Conservation (phyloP, 768 basidiomycete species). For the Amanita pallidorosea region DNA sequence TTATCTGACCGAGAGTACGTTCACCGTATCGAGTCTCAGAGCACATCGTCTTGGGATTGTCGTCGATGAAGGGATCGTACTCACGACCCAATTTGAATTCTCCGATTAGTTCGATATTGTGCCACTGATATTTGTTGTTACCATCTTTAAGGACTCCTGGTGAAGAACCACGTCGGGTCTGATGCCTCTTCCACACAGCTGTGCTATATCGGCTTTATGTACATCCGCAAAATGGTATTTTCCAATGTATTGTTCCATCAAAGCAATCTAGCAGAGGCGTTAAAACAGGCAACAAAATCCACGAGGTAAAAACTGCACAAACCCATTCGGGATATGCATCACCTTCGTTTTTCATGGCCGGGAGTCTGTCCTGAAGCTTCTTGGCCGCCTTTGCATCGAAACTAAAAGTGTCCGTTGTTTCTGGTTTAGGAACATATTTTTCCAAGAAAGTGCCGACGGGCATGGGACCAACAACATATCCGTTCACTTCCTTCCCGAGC, state of each 20-base stretch:
- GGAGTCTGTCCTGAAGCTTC: neutral
- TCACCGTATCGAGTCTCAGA: neutral
- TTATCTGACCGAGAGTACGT: neutral
- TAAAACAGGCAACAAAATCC: too few relatives aligned
- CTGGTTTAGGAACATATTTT: neutral
- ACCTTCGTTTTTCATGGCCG: too few relatives aligned
- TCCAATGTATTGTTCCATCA: too few relatives aligned
- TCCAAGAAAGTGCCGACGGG: neutral
- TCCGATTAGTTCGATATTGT: neutral
- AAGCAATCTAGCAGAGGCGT: too few relatives aligned
- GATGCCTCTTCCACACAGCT: neutral
- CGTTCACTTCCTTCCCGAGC: neutral
- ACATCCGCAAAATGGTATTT: neutral
- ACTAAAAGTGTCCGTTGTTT: neutral
- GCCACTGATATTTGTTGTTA: neutral
- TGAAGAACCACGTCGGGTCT: neutral
- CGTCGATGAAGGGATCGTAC: neutral
- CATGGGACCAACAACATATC: neutral
- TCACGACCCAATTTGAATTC: neutral
- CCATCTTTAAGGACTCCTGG: neutral
- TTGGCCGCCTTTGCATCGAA: neutral
- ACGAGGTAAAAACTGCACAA: too few relatives aligned
- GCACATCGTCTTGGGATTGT: neutral
- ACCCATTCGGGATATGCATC: too few relatives aligned
- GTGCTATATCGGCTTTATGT: neutral